Percentiles rank a stretch among this genome's conserved stretches.
phyloP scores from a whole-genome alignment of 2,329 filamentous ascomycete genomes.

The Harringtonia lauricola region DNA sequence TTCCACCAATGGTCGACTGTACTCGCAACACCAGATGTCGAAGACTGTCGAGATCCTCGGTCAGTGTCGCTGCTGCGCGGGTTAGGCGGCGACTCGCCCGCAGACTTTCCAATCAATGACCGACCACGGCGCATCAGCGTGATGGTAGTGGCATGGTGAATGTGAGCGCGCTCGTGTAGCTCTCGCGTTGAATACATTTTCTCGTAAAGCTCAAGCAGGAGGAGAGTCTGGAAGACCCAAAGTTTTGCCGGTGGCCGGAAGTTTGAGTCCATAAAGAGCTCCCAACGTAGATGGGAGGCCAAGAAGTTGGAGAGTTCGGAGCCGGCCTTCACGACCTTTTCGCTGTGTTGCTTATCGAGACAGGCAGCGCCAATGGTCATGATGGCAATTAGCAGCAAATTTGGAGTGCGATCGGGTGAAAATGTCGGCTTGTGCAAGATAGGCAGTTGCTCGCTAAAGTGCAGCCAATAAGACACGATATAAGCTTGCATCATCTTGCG shows the following conservation, averaged over 20 bases:
- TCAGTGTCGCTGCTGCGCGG: constrained; percentile 53
- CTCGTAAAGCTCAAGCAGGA: constrained; percentile 87
- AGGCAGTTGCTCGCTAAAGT: constrained; percentile 89
- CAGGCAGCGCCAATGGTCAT: constrained; percentile 90
- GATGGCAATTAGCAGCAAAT: constrained; percentile 73
- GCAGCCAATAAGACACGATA: constrained; percentile 85
- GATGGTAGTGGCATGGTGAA: constrained; percentile 91
- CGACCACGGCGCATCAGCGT: constrained; percentile 91
- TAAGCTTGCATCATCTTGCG: constrained; percentile 94
- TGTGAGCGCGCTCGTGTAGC: constrained; percentile 87
- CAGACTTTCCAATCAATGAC: constrained; percentile 76
- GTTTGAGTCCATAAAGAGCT: constrained; percentile 84
- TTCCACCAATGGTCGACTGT: constrained; percentile 89
- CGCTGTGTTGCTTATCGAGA: constrained; percentile 70
- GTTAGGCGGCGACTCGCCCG: constrained; percentile 74
- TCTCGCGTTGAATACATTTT: constrained; percentile 95
- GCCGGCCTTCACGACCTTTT: constrained; percentile 62
- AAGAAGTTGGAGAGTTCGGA: constrained; percentile 80
- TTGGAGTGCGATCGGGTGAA: constrained; percentile 74
- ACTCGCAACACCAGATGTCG: constrained; percentile 48
- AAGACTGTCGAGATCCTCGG: constrained; percentile 48
- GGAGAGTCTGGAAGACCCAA: constrained; percentile 87
- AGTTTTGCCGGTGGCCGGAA: constrained; percentile 88
- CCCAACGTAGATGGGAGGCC: constrained; percentile 89
- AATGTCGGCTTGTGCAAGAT: constrained; percentile 95